Evolutionary conservation across 805 yeast species (phyloP).

Genomic region (Scheffersomyces lignosus): DNA sequence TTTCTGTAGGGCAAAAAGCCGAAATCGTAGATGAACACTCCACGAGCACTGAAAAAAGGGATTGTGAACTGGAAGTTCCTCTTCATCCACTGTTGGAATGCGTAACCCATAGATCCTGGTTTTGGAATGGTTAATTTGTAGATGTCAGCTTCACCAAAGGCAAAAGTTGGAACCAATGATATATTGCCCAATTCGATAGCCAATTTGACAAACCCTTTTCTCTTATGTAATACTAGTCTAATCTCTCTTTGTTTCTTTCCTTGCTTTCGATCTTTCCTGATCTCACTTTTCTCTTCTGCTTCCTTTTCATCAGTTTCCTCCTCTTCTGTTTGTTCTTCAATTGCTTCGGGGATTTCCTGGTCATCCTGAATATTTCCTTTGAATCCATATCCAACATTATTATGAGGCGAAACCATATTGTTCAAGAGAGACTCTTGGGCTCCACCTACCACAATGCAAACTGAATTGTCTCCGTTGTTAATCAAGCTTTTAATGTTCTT

Average conservation of each 20-base stretch:
- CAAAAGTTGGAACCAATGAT: slow-evolving; percentile 80
- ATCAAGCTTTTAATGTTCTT: slow-evolving; percentile 67
- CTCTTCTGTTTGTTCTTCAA: slow-evolving; percentile 6
- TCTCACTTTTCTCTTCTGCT: slow-evolving; percentile 3
- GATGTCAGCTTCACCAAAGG: slow-evolving; percentile 82
- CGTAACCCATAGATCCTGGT: slow-evolving; percentile 46
- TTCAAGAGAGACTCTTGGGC: slow-evolving; percentile 82
- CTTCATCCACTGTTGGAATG: slow-evolving; percentile 73
- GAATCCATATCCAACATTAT: slow-evolving; percentile 38
- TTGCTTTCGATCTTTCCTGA: slow-evolving; percentile 23
- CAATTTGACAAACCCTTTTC: slow-evolving; percentile 86
- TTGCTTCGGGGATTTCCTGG: not conserved
- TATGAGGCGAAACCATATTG: slow-evolving; percentile 33
- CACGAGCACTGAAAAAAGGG: slow-evolving; percentile 90
- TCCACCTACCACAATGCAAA: slow-evolving; percentile 93
- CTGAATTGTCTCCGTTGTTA: slow-evolving; percentile 62
- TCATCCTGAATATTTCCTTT: slow-evolving; percentile 8
- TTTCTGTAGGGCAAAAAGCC: slow-evolving; percentile 87
- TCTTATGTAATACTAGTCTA: slow-evolving; percentile 68
- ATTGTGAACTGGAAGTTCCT: slow-evolving; percentile 74
- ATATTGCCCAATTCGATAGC: slow-evolving; percentile 82
- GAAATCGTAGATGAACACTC: slow-evolving; percentile 87
- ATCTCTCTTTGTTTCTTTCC: slow-evolving; percentile 51
- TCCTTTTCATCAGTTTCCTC: slow-evolving; percentile 8
- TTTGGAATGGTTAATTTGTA: slow-evolving; percentile 44